These are phyloP conservation scores for Candida germanica DNA, from an alignment of 805 yeast species.

Conservation along the genomic window DNA sequence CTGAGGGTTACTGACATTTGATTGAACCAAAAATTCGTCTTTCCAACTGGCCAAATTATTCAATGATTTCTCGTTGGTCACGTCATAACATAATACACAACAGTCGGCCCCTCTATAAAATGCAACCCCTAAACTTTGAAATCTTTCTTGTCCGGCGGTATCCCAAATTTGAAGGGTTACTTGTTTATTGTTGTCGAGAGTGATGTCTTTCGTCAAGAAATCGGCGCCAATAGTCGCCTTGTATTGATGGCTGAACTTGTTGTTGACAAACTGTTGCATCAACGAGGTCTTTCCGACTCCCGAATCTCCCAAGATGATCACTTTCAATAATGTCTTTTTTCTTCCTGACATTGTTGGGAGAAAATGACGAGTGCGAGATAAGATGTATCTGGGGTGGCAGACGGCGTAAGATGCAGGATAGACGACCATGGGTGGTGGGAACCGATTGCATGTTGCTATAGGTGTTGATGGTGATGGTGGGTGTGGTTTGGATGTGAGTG, in stretches of 20 bases:
- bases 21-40: slow-evolving; percentile 92
- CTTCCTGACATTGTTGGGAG: slow-evolving; percentile 64
- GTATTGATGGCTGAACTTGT: slow-evolving; percentile 91
- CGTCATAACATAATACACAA: slow-evolving; percentile 94
- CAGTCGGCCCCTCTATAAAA: slow-evolving; percentile 98
- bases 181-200: slow-evolving; percentile 79
- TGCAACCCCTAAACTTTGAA: slow-evolving; percentile 95
- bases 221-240: slow-evolving; percentile 99
- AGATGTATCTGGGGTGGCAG: too few species aligned
- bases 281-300: slow-evolving; percentile 97
- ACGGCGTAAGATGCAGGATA: too few species aligned
- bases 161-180: slow-evolving; percentile 93
- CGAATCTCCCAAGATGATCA: slow-evolving; percentile 92
- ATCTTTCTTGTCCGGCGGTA: slow-evolving; percentile 98
- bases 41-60: slow-evolving; percentile 89
- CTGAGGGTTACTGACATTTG: slow-evolving; percentile 89
- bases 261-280: slow-evolving; percentile 96
- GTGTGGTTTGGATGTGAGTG: too few species aligned
- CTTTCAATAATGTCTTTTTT: slow-evolving; percentile 76
- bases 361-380: too few species aligned
- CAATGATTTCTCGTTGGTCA: slow-evolving; percentile 89
- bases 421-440: too few species aligned
- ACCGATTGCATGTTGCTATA: too few species aligned
- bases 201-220: slow-evolving; percentile 86
- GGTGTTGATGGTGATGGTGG: too few species aligned